phyloP scores from a whole-genome alignment of 1,284 basidiomycete genomes.

The Trichosporon asahii region DNA sequence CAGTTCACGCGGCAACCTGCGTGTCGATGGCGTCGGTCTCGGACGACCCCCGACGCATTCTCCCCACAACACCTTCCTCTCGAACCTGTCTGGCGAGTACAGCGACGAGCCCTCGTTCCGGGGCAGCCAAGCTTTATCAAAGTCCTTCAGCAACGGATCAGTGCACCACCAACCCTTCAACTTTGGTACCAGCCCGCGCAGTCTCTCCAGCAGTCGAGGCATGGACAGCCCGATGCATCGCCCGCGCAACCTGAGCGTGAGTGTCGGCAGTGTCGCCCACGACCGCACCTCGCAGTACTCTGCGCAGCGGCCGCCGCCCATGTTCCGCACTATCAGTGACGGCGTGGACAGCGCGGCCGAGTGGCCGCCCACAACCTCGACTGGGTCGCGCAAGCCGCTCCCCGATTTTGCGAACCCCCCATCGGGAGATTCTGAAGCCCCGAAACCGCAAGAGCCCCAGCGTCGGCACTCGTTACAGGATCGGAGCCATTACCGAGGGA shows the following conservation, averaged over 20 bases:
- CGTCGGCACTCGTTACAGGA: slow-evolving; percentile 28
- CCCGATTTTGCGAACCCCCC: not conserved
- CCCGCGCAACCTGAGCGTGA: not conserved
- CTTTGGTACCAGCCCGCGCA: not conserved
- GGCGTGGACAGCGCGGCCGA: slow-evolving; percentile 41
- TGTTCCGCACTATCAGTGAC: slow-evolving; percentile 40
- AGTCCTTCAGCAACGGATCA: not conserved
- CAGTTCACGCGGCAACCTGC: not conserved
- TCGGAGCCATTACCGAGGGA: slow-evolving; percentile 16
- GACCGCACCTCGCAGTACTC: not conserved
- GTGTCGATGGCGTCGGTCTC: not conserved
- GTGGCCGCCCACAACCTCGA: slow-evolving; percentile 26
- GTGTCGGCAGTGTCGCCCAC: not conserved
- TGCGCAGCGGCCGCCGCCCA: slow-evolving; percentile 12
- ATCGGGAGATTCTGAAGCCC: not conserved
- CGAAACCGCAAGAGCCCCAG: not conserved
- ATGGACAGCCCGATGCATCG: slow-evolving; percentile 5
- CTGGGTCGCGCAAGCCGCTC: not conserved
- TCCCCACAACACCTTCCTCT: not conserved
- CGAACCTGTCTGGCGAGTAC: slow-evolving; percentile 15
- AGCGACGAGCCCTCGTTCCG: slow-evolving; percentile 14
- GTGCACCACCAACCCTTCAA: not conserved
- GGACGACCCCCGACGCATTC: not conserved
- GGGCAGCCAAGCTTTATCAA: not conserved
- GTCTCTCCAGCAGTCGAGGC: not conserved